Evolutionary conservation across 148 eudicot genomes (phyloP), one percentile per base, ranked within the genome.

Genomic region (Limonium bicolor): DNA sequence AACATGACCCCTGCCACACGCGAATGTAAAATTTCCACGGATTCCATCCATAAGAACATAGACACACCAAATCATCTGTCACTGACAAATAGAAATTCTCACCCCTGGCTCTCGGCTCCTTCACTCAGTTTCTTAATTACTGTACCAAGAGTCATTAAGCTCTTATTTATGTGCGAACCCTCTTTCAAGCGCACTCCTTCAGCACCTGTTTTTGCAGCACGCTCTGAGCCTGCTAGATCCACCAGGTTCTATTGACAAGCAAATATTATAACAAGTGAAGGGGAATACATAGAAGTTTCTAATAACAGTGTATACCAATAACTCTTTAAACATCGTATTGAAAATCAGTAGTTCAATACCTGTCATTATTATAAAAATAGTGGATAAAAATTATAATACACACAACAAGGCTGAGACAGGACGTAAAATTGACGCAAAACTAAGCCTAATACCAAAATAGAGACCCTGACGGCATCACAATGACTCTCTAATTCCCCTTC

Each of bases 201-300:
- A 16, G 99, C 99, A 41, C 99, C 99, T 31, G 99, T 90, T 69
- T 90, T 90, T 9, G 99, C 88, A 43, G 95, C 99, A 58, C 99
- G 95, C 58, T 85, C 99, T 56, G 99, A 90, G 23, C 99, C 99
- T 75, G 99, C 99, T 55, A 85, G 95, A 73, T 90, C 99, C 37
- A 90, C 99, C 67, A 90, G 65, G 56, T 90, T 90, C 99, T 90
- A 45, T 37, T n/a, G 46, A 46, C 27, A 20, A 29, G 49, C 10
- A 36, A 24, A 40, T 33, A 43, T n/a, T 27, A 28, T 16, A 46
- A 17, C 17, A 2, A 20, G 18, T 8, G 28, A 36, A 15, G 31
- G 4, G 15, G 11, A 27, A 28, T 27, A 4, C 17, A 46, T 36
- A n/a, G n/a, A n/a, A n/a, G n/a, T n/a, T n/a, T n/a, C n/a, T n/a